Evolutionary conservation across 2,329 filamentous ascomycete species (phyloP).

Genomic region (Sclerotinia subarctica): DNA sequence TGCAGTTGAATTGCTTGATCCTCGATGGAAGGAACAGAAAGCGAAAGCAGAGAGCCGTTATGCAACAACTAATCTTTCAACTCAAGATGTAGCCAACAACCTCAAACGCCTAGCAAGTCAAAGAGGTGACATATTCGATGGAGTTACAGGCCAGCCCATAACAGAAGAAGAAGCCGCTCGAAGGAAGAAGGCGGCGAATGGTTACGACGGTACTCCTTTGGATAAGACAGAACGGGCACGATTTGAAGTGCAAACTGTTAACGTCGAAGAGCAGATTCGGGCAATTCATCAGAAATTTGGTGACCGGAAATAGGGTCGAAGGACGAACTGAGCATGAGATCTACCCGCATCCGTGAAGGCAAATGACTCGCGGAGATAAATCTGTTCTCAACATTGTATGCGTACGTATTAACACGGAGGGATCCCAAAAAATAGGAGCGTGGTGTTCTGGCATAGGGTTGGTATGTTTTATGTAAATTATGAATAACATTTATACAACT

Average conservation of each 20-base stretch:
- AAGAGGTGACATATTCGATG: slow-evolving; percentile 82
- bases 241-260: slow-evolving; percentile 61
- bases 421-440: slow-evolving; percentile 14
- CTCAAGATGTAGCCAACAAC: slow-evolving; percentile 86
- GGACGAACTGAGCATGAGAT: neutral
- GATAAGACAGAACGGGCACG: slow-evolving; percentile 56
- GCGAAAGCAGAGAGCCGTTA: slow-evolving; percentile 83
- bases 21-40: slow-evolving; percentile 93
- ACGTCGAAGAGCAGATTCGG: slow-evolving; percentile 82
- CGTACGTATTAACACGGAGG: neutral
- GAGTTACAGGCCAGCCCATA: slow-evolving; percentile 62
- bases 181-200: slow-evolving; percentile 69
- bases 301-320: slow-evolving; percentile 32
- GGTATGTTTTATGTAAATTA: slow-evolving; percentile 21
- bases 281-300: slow-evolving; percentile 58
- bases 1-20: slow-evolving; percentile 80
- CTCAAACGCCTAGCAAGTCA: slow-evolving; percentile 92
- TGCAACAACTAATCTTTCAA: slow-evolving; percentile 80
- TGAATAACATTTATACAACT: slow-evolving; percentile 11
- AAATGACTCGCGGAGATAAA: neutral
- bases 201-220: slow-evolving; percentile 60
- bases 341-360: neutral
- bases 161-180: slow-evolving; percentile 71
- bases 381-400: neutral
- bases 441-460: slow-evolving; percentile 11